Conservation (phyloP, 2,329 filamentous ascomycete genomes). For the Fusarium robinianum region DNA sequence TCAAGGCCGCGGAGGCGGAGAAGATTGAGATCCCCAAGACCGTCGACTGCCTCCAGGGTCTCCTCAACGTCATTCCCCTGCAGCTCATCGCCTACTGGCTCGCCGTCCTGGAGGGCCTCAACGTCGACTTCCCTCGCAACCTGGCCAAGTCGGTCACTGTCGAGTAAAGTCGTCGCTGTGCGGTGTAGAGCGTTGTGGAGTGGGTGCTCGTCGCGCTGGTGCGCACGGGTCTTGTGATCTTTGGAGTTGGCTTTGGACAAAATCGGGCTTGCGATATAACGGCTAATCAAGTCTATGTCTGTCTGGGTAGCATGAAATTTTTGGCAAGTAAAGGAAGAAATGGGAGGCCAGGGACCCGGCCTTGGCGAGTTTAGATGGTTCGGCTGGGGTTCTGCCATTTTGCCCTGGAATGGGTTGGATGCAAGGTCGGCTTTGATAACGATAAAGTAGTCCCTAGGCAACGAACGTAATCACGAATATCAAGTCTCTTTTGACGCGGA, state of each 20-base stretch:
- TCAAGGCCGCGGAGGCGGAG: constrained; percentile 84
- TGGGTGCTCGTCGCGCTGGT: constrained; percentile 23
- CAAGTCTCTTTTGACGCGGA: constrained; percentile 13
- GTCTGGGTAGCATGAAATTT: constrained; percentile 31
- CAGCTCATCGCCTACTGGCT: constrained; percentile 99
- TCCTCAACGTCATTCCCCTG: constrained; percentile 95
- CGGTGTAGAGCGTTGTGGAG: constrained; percentile 27
- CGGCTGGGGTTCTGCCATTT: constrained; percentile 17
- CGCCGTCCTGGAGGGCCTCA: constrained; percentile 91
- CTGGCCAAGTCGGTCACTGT: constrained; percentile 99
- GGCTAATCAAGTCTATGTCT: constrained; percentile 31
- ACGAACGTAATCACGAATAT: constrained; percentile 30
- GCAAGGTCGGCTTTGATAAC: constrained; percentile 23
- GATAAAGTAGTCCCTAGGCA: constrained; percentile 28
- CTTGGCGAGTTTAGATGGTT: constrained; percentile 34
- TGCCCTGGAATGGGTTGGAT: constrained; percentile 17
- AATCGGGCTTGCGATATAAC: constrained; percentile 32
- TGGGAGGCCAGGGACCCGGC: constrained; percentile 29
- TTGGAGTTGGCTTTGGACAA: constrained; percentile 39
- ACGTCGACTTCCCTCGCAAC: constrained; percentile 98
- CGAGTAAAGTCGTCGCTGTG: constrained; percentile 65
- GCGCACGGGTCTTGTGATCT: constrained; percentile 31
- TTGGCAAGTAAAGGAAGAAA: constrained; percentile 30
- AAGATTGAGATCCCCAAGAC: constrained; percentile 98
- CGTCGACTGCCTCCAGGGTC: constrained; percentile 91